phyloP scores from a whole-genome alignment of 208 protist genomes.

The Crithidia expoeki region DNA sequence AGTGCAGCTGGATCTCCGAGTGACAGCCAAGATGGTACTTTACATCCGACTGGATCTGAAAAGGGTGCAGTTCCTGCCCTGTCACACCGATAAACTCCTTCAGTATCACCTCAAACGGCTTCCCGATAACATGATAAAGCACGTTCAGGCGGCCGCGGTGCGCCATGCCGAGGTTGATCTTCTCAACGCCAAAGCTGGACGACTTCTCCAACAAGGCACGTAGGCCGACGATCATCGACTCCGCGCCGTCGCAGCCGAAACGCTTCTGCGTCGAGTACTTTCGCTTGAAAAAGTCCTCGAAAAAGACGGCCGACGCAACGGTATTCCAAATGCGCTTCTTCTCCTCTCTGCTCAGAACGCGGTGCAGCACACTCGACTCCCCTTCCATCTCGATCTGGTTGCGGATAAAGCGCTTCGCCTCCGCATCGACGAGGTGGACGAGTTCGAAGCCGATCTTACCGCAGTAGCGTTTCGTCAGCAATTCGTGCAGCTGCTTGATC shows the following conservation, averaged over 20 bases:
- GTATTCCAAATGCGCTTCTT: conserved; percentile 89
- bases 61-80: conserved; percentile 68
- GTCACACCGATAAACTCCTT: conserved; percentile 91
- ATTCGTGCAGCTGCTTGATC: conserved; percentile 73
- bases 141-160: conserved; percentile 98
- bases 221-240: conserved; percentile 96
- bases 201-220: conserved; percentile 91
- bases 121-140: conserved; percentile 96
- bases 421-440: conserved; percentile 93
- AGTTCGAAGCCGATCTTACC: conserved; percentile 94
- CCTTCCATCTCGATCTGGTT: conserved; percentile 88
- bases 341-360: conserved; percentile 71
- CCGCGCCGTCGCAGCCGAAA: conserved; percentile 97
- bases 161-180: conserved; percentile 98
- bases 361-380: conserved; percentile 52
- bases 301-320: conserved; percentile 94
- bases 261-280: conserved; percentile 97
- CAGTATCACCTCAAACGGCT: conserved; percentile 93
- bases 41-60: conserved; percentile 97
- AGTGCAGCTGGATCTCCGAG: conserved; percentile 61
- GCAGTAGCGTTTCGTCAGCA: conserved; percentile 89
- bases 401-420: conserved; percentile 91
- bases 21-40: conserved; percentile 98
- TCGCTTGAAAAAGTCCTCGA: conserved; percentile 94
- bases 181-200: conserved; percentile 86